A percentile compares a stretch with the other conserved stretches of the same genome.
phyloP scores from a whole-genome alignment of 805 yeast species.

The Debaryomyces tyrocola region DNA sequence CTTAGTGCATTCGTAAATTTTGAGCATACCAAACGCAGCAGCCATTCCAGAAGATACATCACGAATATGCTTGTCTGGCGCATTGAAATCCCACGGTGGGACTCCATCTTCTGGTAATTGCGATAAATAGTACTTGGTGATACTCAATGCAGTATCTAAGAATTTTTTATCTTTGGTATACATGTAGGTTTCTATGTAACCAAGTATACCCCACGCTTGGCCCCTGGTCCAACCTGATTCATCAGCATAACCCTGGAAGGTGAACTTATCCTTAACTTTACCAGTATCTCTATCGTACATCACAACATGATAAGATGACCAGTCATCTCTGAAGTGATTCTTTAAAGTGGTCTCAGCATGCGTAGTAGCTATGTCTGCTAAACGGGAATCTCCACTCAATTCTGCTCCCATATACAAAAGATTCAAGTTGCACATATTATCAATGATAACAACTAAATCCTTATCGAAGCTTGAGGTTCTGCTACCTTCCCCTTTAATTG shows the following conservation, averaged over 20 bases:
- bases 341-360: slow-evolving; percentile 29
- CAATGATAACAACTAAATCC: slow-evolving; percentile 27
- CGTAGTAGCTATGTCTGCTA: slow-evolving; percentile 23
- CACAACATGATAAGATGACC: slow-evolving; percentile 24
- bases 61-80: slow-evolving; percentile 19
- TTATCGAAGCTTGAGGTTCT: slow-evolving; percentile 2
- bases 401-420: slow-evolving; percentile 24
- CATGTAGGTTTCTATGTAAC: slow-evolving; percentile 21
- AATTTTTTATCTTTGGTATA: slow-evolving; percentile 23
- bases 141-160: slow-evolving; percentile 21
- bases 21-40: slow-evolving; percentile 25
- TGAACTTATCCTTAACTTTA: slow-evolving; percentile 17
- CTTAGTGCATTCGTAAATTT: slow-evolving; percentile 15
- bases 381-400: slow-evolving; percentile 21
- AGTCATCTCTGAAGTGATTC: slow-evolving; percentile 20
- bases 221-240: slow-evolving; percentile 30
- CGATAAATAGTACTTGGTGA: slow-evolving; percentile 20
- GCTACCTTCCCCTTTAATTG: neutral
- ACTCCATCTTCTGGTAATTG: slow-evolving; percentile 24
- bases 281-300: slow-evolving; percentile 22
- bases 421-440: slow-evolving; percentile 20
- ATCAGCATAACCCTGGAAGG: slow-evolving; percentile 26
- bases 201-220: slow-evolving; percentile 31
- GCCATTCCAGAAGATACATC: slow-evolving; percentile 29
- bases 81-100: slow-evolving; percentile 26